Evolutionary conservation across 2,329 filamentous ascomycete genomes (phyloP), one percentile per base, ranked within the genome.

Genomic region (Hymenoscyphus salicellus): DNA sequence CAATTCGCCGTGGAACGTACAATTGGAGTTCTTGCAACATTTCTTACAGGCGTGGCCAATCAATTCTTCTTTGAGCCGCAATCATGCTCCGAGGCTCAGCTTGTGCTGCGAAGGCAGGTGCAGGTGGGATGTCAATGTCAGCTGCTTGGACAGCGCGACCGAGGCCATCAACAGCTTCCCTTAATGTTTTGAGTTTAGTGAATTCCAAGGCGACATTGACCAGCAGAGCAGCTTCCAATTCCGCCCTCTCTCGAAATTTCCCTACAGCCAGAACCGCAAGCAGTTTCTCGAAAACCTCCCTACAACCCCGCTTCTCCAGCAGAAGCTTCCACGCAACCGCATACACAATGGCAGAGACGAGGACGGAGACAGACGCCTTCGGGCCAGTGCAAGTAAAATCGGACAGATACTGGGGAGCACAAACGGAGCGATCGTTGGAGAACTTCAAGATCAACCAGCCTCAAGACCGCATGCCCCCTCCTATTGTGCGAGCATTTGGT

Each of bases 391-490:
- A 97, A 83, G 93, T 98, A 72, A 86, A 90, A 52, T 85, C 85
- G 70, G 92, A 97, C 86, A 94, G 90, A 83, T 99, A 99, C 86
- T 99, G 95, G 94, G 95, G 95, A 76, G 94, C 94, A 67, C 94
- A 97, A 85, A 97, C 94, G 62, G 90, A 97, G 85, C 89, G 94
- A 72, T 98, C 94, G 61, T 86, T 98, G 78, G 89, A 91, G 79
- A 99, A 99, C 84, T 99, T 99, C 86, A 90, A 90, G 79, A 98
- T 99, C 87, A 98, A 98, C 82, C 95, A 98, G 84, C 95, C 95
- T 66, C 92, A 97, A 81, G 95, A 99, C 78, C 93, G 95, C 78
- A 98, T 98, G 93, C 95, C 95, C 58, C 89, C 92, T 70, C 91
- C 93, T 56, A 90, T 99, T 73, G 84, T 98, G 75, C 89, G 88